Evolutionary conservation across 2,329 filamentous ascomycete species (phyloP).

Genomic region (Thelonectria discophora): DNA sequence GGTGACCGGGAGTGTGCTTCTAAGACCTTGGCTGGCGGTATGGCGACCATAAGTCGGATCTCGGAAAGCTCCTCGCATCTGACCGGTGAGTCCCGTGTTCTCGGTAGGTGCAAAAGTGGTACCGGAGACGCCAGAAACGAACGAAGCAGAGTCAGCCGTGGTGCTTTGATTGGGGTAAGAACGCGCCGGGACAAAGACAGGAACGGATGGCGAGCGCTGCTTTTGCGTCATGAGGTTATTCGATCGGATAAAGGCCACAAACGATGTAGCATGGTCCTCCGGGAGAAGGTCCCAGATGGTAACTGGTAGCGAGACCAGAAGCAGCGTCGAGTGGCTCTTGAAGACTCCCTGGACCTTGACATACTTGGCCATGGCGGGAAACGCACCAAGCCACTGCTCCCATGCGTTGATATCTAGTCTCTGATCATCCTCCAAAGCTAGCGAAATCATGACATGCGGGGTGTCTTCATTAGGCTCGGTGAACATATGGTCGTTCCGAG

Average conservation of each 20-base stretch:
- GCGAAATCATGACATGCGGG: slow-evolving; percentile 69
- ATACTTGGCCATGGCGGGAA: slow-evolving; percentile 66
- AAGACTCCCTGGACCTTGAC: slow-evolving; percentile 70
- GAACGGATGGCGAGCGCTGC: slow-evolving; percentile 32
- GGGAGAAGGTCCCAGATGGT: slow-evolving; percentile 69
- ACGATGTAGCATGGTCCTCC: slow-evolving; percentile 65
- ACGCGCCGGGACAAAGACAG: slow-evolving; percentile 37
- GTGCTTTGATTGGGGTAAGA: slow-evolving; percentile 33
- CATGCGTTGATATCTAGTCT: slow-evolving; percentile 65
- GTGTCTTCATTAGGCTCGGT: slow-evolving; percentile 62
- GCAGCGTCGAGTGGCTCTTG: slow-evolving; percentile 67
- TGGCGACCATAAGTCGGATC: slow-evolving; percentile 34
- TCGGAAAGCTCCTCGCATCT: slow-evolving; percentile 34
- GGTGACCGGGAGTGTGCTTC: slow-evolving; percentile 25
- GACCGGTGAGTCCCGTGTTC: slow-evolving; percentile 31
- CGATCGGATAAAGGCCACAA: slow-evolving; percentile 67
- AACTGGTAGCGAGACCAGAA: slow-evolving; percentile 66
- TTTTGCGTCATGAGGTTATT: slow-evolving; percentile 59
- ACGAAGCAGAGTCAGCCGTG: slow-evolving; percentile 41
- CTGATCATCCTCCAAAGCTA: slow-evolving; percentile 67
- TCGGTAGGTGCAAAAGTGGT: slow-evolving; percentile 48
- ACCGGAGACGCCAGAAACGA: slow-evolving; percentile 46
- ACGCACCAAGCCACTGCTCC: slow-evolving; percentile 65
- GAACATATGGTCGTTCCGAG: slow-evolving; percentile 42
- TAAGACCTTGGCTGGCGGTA: slow-evolving; percentile 18